Evolutionary conservation across 2,329 filamentous ascomycete genomes (phyloP), one percentile per base, ranked within the genome.

Genomic region (Alternaria hordeiaustralica): DNA sequence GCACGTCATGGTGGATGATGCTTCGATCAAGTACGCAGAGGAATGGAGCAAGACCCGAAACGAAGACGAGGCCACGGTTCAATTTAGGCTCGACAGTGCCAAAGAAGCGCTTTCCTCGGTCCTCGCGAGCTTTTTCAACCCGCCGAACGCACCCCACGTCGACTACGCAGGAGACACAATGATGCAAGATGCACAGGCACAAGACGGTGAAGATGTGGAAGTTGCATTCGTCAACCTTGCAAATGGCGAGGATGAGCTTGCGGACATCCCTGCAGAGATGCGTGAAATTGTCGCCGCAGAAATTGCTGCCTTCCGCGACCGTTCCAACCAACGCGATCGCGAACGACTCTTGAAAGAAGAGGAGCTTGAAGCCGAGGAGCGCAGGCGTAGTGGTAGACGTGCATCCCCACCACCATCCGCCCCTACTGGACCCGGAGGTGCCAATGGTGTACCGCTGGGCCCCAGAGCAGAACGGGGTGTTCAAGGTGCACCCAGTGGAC

Each of bases 201-300:
- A 80, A 18, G 88, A 88, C 43, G 89, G 89, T 33, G 81, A 82
- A 44, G 88, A 89, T 58, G 89, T 93, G 6, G 94, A 97, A 79
- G 90, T 97, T 43, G 90, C 97, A 68, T 97, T 94, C 61, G 97
- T 98, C 63, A 91, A 94, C 5, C 86, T 97, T 30, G 88, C 72
- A 15, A 73, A 78, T 11, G 75, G 92, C 56, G 96, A 99, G 67
- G 96, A 99, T 75, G 96, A 99, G 75, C 85, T 99, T 47, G 91
- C 94, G 20, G 96, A 99, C 74, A 97, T 99, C 51, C 96, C 96
- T 0, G 91, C 93, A 1, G 96, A 98, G 77, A 96, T 97, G 93
- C 90, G 96, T 23, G 96, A 97, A 77, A 94, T 93, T 0, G 96
- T 99, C 15, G 93, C 96, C 0, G 91, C 91, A 61, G 96, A 99